Base-by-base conservation (phyloP, 805 yeast species). In the Jamesozyma jinghongensis region DNA sequence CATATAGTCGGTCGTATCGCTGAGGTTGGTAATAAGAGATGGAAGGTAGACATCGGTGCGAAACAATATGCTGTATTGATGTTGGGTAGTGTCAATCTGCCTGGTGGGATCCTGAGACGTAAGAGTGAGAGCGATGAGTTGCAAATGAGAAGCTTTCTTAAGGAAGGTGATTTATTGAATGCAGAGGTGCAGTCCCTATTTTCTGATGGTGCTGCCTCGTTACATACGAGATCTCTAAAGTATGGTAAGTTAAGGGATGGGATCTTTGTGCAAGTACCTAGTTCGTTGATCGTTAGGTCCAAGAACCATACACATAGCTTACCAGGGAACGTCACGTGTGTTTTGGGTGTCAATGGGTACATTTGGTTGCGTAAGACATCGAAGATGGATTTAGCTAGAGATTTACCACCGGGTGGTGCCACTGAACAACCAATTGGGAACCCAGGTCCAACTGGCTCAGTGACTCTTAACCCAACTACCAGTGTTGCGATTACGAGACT, bases 201-300 rank as follows among this genome's bases (percentile, higher is more conserved):
- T 61, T 78, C 76, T 49, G 95, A 87, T 60, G 98, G 98, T 17
- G 75, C 86, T 47, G 97, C 96, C 0, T 81, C 95, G 1, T 66
- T 92, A 45, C 99, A 92, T 61, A 92, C 98, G 1, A 77, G 99
- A 61, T 90, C 97, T 0, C 69, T 94, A 47, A 85, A 88, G 57
- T 92, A 92, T 59, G 99, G 99, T 13, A 92, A 92, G 61, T 69
- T 92, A 46, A 77, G 97, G 61, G 87, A 92, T 59, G 99, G 99
- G 31, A 70, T 79, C 26, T 85, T 87, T 50, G 65, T 84, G 19
- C 70, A 72, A 40, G 92, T 90, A 1, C 96, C 97, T 3, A 71
- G 90, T 29, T 79, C 88, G 18, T 68, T 94, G 46, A 73, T 94
- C 35, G 74, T 90, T 33, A 77, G 95, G 55, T 78, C 94, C 4